Conservation (phyloP, 768 basidiomycete species). For the Phanerodontia chrysosporium region DNA sequence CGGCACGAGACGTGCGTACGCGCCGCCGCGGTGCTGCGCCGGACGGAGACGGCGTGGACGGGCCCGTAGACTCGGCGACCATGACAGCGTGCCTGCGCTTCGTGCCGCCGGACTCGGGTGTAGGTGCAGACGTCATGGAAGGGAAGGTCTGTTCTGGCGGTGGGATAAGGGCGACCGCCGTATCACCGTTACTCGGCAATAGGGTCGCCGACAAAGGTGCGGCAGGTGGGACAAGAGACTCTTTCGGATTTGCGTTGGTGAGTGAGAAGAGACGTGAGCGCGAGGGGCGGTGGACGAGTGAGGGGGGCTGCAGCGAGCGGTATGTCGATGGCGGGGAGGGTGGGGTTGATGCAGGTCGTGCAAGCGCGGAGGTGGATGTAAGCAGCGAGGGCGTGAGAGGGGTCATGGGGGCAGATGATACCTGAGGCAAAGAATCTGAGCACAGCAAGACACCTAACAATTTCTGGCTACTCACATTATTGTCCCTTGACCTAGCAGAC, state of each 20-base stretch:
- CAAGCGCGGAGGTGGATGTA: conserved; percentile 12
- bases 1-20: conserved; percentile 46
- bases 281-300: conserved; percentile 20
- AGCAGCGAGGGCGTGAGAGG: conserved; percentile 28
- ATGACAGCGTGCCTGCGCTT: conserved; percentile 79
- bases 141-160: conserved; percentile 14
- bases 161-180: conserved; percentile 3
- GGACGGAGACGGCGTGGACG: conserved; percentile 32
- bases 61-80: conserved; percentile 54
- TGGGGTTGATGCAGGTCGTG: conserved; percentile 11
- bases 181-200: conserved; percentile 11
- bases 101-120: conserved; percentile 48
- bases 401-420: conserved; percentile 17
- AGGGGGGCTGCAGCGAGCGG: conserved; percentile 11
- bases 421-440: conserved; percentile 20
- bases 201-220: conserved; percentile 27
- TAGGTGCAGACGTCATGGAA: conserved; percentile 11
- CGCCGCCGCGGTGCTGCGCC: conserved; percentile 41
- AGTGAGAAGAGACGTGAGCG: conserved; percentile 26
- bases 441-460: too few relatives aligned
- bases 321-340: conserved; percentile 16
- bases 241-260: conserved; percentile 26
- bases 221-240: conserved; percentile 22
- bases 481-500: conserved; percentile 17
- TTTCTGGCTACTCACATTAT: too few relatives aligned